Conservation (phyloP, 2,329 filamentous ascomycete species). For the Cladosporium phlei region DNA sequence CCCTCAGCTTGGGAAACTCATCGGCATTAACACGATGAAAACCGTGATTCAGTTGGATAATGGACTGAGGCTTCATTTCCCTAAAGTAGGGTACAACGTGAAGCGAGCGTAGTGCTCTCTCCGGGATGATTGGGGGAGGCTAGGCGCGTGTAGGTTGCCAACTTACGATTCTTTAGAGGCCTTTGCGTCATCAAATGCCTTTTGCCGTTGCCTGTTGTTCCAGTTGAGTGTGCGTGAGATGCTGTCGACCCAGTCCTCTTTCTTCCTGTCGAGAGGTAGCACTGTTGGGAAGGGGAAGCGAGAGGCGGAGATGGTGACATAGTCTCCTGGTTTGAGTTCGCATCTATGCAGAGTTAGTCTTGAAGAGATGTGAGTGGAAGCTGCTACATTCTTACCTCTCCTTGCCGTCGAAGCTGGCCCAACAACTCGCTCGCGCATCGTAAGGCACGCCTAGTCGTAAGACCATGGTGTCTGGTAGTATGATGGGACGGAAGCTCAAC, state of each 20-base stretch:
- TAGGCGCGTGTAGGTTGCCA: too few species aligned
- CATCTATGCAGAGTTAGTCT: slow-evolving; percentile 12
- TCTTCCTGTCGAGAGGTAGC: slow-evolving; percentile 61
- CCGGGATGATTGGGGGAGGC: not conserved
- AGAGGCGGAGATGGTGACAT: slow-evolving; percentile 77
- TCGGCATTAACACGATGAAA: slow-evolving; percentile 9
- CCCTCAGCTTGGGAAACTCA: slow-evolving; percentile 21
- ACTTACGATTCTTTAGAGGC: not conserved
- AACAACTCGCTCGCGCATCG: slow-evolving; percentile 79
- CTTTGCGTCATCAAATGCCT: slow-evolving; percentile 46
- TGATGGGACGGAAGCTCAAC: slow-evolving; percentile 91
- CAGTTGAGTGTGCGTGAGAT: slow-evolving; percentile 74
- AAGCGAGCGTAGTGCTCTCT: not conserved
- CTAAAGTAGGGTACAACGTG: slow-evolving; percentile 11
- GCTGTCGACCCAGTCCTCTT: slow-evolving; percentile 78
- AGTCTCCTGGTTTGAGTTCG: slow-evolving; percentile 72
- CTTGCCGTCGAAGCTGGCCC: slow-evolving; percentile 96
- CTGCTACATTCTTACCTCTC: slow-evolving; percentile 53
- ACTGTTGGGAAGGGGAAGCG: slow-evolving; percentile 77
- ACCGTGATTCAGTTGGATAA: slow-evolving; percentile 11
- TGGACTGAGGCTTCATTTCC: slow-evolving; percentile 10
- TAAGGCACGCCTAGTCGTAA: slow-evolving; percentile 92
- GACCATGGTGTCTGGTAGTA: slow-evolving; percentile 92
- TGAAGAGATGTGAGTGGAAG: not conserved
- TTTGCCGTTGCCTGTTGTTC: slow-evolving; percentile 76